phyloP scores from a whole-genome alignment of 148 eudicot species.

The Linanthus parryae region DNA sequence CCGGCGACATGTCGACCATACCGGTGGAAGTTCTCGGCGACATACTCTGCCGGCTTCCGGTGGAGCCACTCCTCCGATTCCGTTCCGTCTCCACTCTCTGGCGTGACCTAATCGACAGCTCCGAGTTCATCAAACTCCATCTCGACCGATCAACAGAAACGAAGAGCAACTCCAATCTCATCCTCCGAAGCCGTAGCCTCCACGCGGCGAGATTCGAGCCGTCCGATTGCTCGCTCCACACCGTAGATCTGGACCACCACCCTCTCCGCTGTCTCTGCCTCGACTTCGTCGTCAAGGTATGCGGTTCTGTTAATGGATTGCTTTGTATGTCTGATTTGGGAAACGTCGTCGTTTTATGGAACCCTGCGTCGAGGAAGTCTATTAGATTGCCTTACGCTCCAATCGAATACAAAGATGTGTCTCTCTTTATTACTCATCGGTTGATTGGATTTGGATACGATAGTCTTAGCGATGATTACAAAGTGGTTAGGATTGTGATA shows the following conservation, averaged over 20 bases:
- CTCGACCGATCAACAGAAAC: conserved; percentile 21
- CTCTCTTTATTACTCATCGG: background rate
- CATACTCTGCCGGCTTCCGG: conserved; percentile 20
- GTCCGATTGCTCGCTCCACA: background rate
- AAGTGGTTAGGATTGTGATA: conserved; percentile 39
- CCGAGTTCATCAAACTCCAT: conserved; percentile 28
- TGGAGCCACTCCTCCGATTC: conserved; percentile 14
- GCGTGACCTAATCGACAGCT: conserved; percentile 21
- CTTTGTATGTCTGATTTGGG: conserved; percentile 23
- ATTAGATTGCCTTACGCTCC: conserved; percentile 17
- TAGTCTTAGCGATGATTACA: conserved; percentile 32
- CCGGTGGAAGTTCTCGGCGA: conserved; percentile 13
- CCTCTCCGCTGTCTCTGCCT: conserved; percentile 20
- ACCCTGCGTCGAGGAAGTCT: conserved; percentile 22
- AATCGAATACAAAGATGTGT: conserved; percentile 9
- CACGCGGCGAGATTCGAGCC: conserved; percentile 16
- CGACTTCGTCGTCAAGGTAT: conserved; percentile 12
- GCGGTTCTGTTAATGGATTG: conserved; percentile 38
- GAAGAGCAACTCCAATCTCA: no score
- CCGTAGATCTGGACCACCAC: conserved; percentile 14
- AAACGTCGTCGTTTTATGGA: conserved; percentile 22
- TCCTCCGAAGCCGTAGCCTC: conserved; percentile 13
- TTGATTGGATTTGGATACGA: conserved; percentile 46
- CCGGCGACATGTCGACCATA: conserved; percentile 22
- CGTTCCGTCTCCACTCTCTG: conserved; percentile 17